Percentiles rank a stretch among this genome's conserved stretches.
phyloP scores from a whole-genome alignment of 202 grass and related monocot species.

The Bolboschoenoplectus hybrid region DNA sequence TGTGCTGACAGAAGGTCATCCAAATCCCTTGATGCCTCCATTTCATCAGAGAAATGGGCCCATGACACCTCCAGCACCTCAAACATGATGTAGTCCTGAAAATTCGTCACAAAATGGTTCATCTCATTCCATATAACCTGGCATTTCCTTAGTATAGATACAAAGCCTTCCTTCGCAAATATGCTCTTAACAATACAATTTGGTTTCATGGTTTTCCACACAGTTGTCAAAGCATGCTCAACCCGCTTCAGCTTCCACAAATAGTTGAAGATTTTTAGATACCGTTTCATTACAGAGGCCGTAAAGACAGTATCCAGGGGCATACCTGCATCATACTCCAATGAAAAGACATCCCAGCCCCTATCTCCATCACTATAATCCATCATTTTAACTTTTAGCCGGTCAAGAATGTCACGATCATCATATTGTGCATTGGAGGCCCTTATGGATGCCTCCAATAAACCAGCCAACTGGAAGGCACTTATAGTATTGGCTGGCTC shows the following conservation, averaged over 20 bases:
- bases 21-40: constrained; percentile 89
- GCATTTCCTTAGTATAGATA: constrained; percentile 85
- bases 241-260: constrained; percentile 92
- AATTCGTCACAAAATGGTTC: constrained; percentile 95
- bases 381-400: constrained; percentile 97
- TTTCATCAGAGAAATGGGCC: constrained; percentile 88
- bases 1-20: constrained; percentile 88
- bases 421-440: constrained; percentile 93
- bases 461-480: constrained; percentile 81
- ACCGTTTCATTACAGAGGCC: constrained; percentile 84
- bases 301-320: constrained; percentile 90
- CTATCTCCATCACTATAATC: constrained; percentile 89
- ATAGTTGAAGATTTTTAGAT: constrained; percentile 93
- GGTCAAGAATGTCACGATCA: constrained; percentile 79
- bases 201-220: constrained; percentile 96
- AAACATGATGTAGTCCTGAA: constrained; percentile 99
- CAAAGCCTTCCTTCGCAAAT: constrained; percentile 73
- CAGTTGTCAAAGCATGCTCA: constrained; percentile 74
- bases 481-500: constrained; percentile 95
- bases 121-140: constrained; percentile 95
- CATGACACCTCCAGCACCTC: constrained; percentile 95
- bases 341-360: constrained; percentile 95
- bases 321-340: constrained; percentile 87
- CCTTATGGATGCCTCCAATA: constrained; percentile 83
- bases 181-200: constrained; percentile 88